Base-by-base conservation (phyloP, 2,329 filamentous ascomycete genomes). In the Verticillium zaregamsianum region DNA sequence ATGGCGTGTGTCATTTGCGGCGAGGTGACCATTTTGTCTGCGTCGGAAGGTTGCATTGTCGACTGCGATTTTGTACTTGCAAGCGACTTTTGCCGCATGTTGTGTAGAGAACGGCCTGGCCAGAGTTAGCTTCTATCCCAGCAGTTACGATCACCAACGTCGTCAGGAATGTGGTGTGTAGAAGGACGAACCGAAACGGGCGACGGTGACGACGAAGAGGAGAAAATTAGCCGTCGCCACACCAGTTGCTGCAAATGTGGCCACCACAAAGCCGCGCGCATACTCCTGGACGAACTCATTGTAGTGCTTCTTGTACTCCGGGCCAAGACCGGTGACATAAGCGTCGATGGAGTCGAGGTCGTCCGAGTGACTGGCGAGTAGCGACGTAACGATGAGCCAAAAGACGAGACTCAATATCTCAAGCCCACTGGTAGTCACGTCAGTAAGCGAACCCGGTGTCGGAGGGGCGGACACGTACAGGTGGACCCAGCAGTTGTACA, bases 401-500 rank as follows among this genome's bases (percentile, higher is more conserved):
- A 66, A 65, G 3, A 65, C 62, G 5, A 66, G 58, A 9, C 62
- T 64, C 32, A 66, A 60, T 15, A 65, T 33, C 15, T 66, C 65
- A 9, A 66, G 62, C 11, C 62, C 65, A 3, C 65, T 66, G 3
- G 12, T 11, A 37, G 9, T 7, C 17, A 23, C 4, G 33, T 57
- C 33, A 57, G 32, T 25, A 57, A 15, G 25, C 17, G 2, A 12
- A 32, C 5, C 6, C 25, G 9, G 32, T 8, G 5, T 32, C 25
- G 14, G 17, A 11, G 14, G 12, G 28, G 12, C 11, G 14, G 8
- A 35, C 12, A n/a, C 63, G 20, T 61, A 66, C 65, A 66, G 62
- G 49, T 66, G 65, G 20, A 65, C 65, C 65, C 65, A 66, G 35
- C 62, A 65, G 33, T 66, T 66, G 62, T 66, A 66, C 65, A 65